Percentiles rank a stretch among this genome's conserved stretches.
Conservation (phyloP, 2,329 filamentous ascomycete species). For the Orbilia ellipsospora region DNA sequence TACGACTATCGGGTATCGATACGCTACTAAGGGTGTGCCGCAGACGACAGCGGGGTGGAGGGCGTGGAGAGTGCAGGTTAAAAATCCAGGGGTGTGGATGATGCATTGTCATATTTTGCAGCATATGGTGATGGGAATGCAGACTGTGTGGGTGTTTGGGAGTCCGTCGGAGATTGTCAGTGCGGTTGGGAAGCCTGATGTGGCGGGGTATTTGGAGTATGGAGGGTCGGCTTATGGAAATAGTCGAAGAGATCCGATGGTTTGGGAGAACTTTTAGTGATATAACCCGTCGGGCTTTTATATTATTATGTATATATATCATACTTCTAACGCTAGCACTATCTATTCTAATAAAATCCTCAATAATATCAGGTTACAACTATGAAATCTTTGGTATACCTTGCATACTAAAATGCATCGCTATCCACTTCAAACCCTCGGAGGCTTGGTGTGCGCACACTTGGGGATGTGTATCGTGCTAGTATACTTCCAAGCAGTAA, state of each 20-base stretch:
- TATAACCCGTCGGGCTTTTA: no score
- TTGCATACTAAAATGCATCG: no score
- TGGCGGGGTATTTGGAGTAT: conserved; percentile 64
- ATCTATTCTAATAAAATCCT: no score
- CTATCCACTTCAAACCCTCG: no score
- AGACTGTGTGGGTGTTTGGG: conserved; percentile 64
- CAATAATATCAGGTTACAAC: no score
- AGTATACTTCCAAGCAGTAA: background rate
- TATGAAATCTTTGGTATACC: no score
- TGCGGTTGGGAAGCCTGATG: conserved; percentile 61
- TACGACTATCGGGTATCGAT: conserved; percentile 70
- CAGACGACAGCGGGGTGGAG: conserved; percentile 69
- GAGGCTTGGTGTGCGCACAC: background rate
- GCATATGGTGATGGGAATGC: conserved; percentile 71
- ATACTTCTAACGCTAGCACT: no score
- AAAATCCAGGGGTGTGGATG: conserved; percentile 70
- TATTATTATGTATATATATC: no score
- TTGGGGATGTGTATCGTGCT: background rate
- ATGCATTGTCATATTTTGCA: conserved; percentile 71
- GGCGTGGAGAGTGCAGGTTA: conserved; percentile 70
- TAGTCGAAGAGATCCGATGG: conserved; percentile 60
- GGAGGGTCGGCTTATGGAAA: conserved; percentile 66
- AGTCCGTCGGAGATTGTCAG: conserved; percentile 61
- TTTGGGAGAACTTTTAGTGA: conserved; percentile 53
- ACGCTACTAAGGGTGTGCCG: conserved; percentile 63